Base-by-base conservation (phyloP, 2,329 filamentous ascomycete genomes). In the Aspergillus costaricaensis region DNA sequence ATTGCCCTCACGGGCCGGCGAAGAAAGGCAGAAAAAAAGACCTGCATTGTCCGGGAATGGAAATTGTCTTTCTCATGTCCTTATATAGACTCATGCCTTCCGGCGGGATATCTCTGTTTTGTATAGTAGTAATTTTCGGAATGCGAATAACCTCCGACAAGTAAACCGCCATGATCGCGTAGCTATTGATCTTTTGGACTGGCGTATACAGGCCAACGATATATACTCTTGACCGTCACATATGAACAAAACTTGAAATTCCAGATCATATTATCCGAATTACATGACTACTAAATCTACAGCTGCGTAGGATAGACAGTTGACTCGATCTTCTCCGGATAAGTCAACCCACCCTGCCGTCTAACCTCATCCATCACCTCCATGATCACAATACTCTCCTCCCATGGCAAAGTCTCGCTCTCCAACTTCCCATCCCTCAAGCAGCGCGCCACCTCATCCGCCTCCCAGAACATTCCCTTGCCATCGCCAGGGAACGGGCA, bases 391-490 rank as follows among this genome's bases (percentile, higher is more conserved):
- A 96, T 81, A 71, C 89, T 94, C 83, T 96, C 92, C 49, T 86
- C 83, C 81, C 86, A 85, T 19, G 88, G 86, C 76, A 95, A 79
- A 12, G 83, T 83, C 51, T 84, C 82, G 72, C 91, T 92, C 81
- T 96, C 88, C 70, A 88, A 84, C 77, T 86, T 87, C 21, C 91
- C 91, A 72, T 95, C 91, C 47, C 89, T 82, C 59, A 96, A 72
- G 66, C 89, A 91, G 49, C 88, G 82, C 27, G 88, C 91, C 65
- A 86, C 89, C 80, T 92, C 91, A 73, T 93, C 91, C 1, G 91
- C 91, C 75, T 93, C 90, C 89, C 89, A 94, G 79, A 91, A 95
- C 91, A 96, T 95, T 53, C 91, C 92, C 65, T 91, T 88, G 10
- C 91, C 91, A 67, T 81, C 77, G 14, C 81, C 83, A 27, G 86